Percentiles rank a stretch among this genome's conserved stretches.
Conservation (phyloP, 164 flowering plant species). For the Vitis cinerea region DNA sequence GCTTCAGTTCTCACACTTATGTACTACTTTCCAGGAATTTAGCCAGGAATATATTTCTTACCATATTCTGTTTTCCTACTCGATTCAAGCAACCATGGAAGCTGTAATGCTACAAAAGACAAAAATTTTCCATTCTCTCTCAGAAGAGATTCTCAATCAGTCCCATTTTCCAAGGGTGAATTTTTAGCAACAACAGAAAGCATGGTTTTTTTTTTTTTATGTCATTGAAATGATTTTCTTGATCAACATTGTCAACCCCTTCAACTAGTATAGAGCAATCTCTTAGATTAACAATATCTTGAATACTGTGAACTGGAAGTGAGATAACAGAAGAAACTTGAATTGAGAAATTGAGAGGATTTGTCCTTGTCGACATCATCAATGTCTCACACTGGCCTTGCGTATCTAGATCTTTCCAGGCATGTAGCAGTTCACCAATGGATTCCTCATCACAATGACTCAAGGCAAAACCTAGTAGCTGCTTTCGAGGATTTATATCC, state of each 20-base stretch:
- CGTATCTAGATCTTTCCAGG: conserved; percentile 95
- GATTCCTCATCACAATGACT: conserved; percentile 95
- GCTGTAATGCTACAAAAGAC: conserved; percentile 69
- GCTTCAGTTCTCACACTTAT: conserved; percentile 57
- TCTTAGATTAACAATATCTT: conserved; percentile 24
- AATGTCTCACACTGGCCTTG: conserved; percentile 78
- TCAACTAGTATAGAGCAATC: conserved; percentile 32
- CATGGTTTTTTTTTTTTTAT: conserved; percentile 21
- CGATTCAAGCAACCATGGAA: conserved; percentile 88
- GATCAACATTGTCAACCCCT: conserved; percentile 27
- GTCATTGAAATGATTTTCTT: conserved; percentile 30
- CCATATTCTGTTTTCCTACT: conserved; percentile 40
- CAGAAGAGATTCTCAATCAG: conserved; percentile 51
- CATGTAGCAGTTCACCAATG: conserved; percentile 77
- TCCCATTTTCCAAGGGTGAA: conserved; percentile 40
- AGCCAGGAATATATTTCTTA: conserved; percentile 25
- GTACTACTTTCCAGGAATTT: conserved; percentile 35
- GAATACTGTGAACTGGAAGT: conserved; percentile 26
- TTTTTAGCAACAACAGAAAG: conserved; percentile 55
- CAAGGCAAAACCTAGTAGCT: conserved; percentile 85
- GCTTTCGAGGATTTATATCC: conserved; percentile 74
- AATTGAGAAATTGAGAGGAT: conserved; percentile 41
- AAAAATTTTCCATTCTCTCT: conserved; percentile 64
- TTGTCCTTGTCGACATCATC: conserved; percentile 49
- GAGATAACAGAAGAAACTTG: conserved; percentile 39